Conservation (phyloP, 805 yeast genomes). For the Saturnispora galanensis region DNA sequence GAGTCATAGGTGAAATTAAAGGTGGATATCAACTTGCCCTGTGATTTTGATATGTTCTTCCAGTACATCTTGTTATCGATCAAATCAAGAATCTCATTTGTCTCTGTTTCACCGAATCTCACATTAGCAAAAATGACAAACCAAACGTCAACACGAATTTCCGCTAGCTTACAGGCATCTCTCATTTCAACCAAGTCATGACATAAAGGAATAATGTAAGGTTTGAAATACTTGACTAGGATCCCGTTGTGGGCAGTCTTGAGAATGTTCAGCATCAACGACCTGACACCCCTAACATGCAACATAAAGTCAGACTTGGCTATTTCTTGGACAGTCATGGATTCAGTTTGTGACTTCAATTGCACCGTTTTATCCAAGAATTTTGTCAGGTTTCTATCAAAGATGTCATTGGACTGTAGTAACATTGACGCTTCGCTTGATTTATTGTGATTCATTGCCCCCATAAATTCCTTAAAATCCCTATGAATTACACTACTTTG, state of each 20-base stretch:
- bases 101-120: slow-evolving; percentile 33
- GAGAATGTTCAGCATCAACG: slow-evolving; percentile 47
- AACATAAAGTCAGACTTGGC: slow-evolving; percentile 52
- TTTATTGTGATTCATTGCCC: slow-evolving; percentile 19
- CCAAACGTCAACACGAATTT: slow-evolving; percentile 42
- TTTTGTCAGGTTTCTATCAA: slow-evolving; percentile 30
- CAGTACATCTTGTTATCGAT: slow-evolving; percentile 32
- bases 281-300: slow-evolving; percentile 53
- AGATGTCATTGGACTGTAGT: slow-evolving; percentile 7
- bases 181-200: slow-evolving; percentile 54
- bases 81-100: slow-evolving; percentile 34
- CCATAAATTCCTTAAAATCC: slow-evolving; percentile 25
- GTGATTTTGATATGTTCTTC: slow-evolving; percentile 42
- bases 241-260: slow-evolving; percentile 44
- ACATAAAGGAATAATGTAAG: slow-evolving; percentile 58
- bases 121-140: slow-evolving; percentile 39
- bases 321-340: slow-evolving; percentile 43
- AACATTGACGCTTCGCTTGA: slow-evolving; percentile 18
- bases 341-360: slow-evolving; percentile 24
- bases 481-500: slow-evolving; percentile 24
- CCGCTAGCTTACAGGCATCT: slow-evolving; percentile 70
- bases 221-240: slow-evolving; percentile 41
- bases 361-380: slow-evolving; percentile 36
- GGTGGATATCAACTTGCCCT: slow-evolving; percentile 54
- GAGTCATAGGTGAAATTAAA: slow-evolving; percentile 65